Conservation (phyloP, 768 basidiomycete genomes). For the Boletus tomentosulus region DNA sequence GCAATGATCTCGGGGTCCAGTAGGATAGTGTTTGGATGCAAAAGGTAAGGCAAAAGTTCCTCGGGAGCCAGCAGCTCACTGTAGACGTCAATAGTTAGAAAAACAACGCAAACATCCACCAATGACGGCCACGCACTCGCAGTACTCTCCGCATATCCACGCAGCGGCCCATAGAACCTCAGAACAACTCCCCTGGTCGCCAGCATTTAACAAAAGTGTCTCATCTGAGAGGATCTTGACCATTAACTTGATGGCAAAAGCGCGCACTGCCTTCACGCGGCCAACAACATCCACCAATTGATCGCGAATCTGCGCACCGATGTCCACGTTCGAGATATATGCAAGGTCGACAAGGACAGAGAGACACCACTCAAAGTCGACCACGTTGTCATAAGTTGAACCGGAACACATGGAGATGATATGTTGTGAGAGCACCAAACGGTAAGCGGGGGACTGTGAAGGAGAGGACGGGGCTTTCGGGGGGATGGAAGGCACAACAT, state of each 20-base stretch:
- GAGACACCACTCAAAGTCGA: constrained; percentile 97
- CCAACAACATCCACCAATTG: constrained; percentile 85
- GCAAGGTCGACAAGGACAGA: constrained; percentile 91
- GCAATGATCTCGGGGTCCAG: constrained; percentile 64
- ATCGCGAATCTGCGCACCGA: constrained; percentile 75
- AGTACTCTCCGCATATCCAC: constrained; percentile 95
- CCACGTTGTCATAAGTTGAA: constrained; percentile 79
- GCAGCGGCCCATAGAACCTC: constrained; percentile 92
- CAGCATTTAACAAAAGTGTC: constrained; percentile 60
- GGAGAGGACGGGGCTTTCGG: constrained; percentile 43
- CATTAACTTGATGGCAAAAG: constrained; percentile 82
- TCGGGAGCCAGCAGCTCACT: constrained; percentile 81
- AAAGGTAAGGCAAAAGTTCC: constrained; percentile 64
- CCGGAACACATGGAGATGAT: constrained; percentile 86
- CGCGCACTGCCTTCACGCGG: constrained; percentile 69
- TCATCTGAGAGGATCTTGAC: constrained; percentile 78
- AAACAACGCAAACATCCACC: background rate
- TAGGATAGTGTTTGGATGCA: constrained; percentile 53
- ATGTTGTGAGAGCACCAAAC: constrained; percentile 73
- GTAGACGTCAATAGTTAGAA: constrained; percentile 8
- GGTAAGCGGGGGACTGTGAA: constrained; percentile 77
- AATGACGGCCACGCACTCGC: constrained; percentile 53
- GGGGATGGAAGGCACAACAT: constrained; percentile 42
- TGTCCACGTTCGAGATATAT: constrained; percentile 76
- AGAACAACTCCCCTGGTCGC: constrained; percentile 69